Percentiles rank a stretch among this genome's conserved stretches.
Conservation (phyloP, 2,329 filamentous ascomycete genomes). For the Penicillium griseofulvum region DNA sequence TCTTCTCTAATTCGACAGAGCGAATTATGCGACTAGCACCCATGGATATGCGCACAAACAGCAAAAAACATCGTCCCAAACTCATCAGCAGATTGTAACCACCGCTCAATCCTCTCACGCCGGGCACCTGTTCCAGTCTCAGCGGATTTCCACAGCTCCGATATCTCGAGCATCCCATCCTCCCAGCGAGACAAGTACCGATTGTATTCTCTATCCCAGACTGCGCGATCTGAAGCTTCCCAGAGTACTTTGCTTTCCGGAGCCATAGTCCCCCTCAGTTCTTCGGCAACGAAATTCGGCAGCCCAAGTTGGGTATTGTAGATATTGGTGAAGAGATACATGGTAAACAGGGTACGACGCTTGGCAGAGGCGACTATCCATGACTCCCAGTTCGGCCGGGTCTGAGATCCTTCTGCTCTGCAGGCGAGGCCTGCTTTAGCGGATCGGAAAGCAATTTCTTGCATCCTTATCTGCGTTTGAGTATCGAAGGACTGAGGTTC, state of each 20-base stretch:
- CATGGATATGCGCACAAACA: constrained; percentile 29
- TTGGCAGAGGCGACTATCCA: constrained; percentile 57
- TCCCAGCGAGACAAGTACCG: constrained; percentile 44
- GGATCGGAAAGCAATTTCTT: constrained; percentile 49
- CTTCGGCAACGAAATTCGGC: constrained; percentile 51
- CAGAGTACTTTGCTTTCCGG: constrained; percentile 47
- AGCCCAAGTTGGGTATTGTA: constrained; percentile 46
- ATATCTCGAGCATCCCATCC: constrained; percentile 45
- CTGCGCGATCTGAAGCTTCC: constrained; percentile 36
- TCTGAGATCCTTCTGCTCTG: constrained; percentile 38
- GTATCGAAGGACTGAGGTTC: constrained; percentile 36
- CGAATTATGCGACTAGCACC: constrained; percentile 14
- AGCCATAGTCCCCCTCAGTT: constrained; percentile 47
- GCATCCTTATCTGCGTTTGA: constrained; percentile 49
- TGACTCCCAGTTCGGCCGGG: constrained; percentile 51
- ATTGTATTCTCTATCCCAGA: constrained; percentile 50
- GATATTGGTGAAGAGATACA: constrained; percentile 56
- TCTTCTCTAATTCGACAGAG: not conserved
- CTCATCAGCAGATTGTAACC: constrained; percentile 53
- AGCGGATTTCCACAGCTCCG: constrained; percentile 52
- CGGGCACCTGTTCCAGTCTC: constrained; percentile 32
- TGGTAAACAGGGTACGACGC: constrained; percentile 50
- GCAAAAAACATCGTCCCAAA: constrained; percentile 56
- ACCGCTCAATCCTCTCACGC: constrained; percentile 46
- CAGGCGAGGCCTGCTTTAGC: constrained; percentile 47